A percentile compares a stretch with the other conserved stretches of the same genome.
Evolutionary conservation across 2,329 filamentous ascomycete genomes (phyloP).

Genomic region (Blastomyces silverae): DNA sequence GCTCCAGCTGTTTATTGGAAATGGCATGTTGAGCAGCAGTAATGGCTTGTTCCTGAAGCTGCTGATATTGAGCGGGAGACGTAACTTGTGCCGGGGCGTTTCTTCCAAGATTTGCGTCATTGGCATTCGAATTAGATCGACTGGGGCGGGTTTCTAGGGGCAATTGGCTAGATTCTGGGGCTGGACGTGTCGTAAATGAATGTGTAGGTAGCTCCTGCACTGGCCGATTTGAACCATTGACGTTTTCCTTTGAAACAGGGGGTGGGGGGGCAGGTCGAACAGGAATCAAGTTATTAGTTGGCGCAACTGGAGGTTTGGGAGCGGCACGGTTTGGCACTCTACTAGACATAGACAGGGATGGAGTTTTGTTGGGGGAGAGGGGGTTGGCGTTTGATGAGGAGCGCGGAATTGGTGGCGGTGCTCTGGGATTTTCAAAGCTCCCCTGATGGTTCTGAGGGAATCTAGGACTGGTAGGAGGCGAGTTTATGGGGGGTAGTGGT

Average conservation of each 20-base stretch:
- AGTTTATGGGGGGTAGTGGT: slow-evolving; percentile 59
- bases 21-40: slow-evolving; percentile 71
- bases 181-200: slow-evolving; percentile 44
- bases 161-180: slow-evolving; percentile 52
- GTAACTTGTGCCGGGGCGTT: slow-evolving; percentile 35
- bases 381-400: slow-evolving; percentile 30
- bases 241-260: slow-evolving; percentile 33
- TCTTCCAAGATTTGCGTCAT: slow-evolving; percentile 48
- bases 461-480: slow-evolving; percentile 74
- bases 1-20: slow-evolving; percentile 59
- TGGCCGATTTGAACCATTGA: slow-evolving; percentile 52
- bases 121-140: slow-evolving; percentile 60
- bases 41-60: slow-evolving; percentile 82
- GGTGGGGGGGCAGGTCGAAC: slow-evolving; percentile 41
- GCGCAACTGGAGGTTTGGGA: slow-evolving; percentile 66
- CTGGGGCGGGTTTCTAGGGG: slow-evolving; percentile 62
- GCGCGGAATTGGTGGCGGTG: slow-evolving; percentile 78
- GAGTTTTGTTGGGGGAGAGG: slow-evolving; percentile 47
- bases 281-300: slow-evolving; percentile 34
- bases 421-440: slow-evolving; percentile 94
- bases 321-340: slow-evolving; percentile 73
- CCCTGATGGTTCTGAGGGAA: slow-evolving; percentile 85
- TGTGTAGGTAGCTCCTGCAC: slow-evolving; percentile 48
- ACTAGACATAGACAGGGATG: slow-evolving; percentile 43
- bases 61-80: slow-evolving; percentile 43